Base-by-base conservation (phyloP, 2,329 filamentous ascomycete genomes). In the Geosmithia flava region DNA sequence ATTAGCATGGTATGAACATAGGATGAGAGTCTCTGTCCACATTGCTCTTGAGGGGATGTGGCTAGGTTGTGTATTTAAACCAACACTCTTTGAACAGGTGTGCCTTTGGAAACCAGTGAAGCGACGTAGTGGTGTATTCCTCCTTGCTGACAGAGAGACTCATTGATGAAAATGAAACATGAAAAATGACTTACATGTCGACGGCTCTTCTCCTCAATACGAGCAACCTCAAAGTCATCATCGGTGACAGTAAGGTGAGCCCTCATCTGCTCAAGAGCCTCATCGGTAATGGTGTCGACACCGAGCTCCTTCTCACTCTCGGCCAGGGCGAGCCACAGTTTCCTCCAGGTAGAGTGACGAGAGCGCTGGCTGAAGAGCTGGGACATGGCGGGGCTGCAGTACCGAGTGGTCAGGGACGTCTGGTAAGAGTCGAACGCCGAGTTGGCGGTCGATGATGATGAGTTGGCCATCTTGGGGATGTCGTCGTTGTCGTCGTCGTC, bases 251-350 rank as follows among this genome's bases (percentile, higher is more conserved):
- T 73, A 43, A 90, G 70, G 51, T 90, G 75, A n/a, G 78, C 76
- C 53, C 76, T 74, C 78, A 95, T 85, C 65, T 89, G 77, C 50
- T 81, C 75, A 47, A 96, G 71, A 8, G 89, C 89, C 58, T 91
- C 80, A 19, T 75, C 64, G 15, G 78, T 81, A 60, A 95, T 90
- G 43, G 68, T 62, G 8, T 76, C 69, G 44, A 95, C 76, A 2
- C 88, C 88, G 2, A 95, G 76, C 64, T 90, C 84, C 63, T 81
- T 82, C 71, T 95, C 84, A 10, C 77, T 74, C 71, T 95, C 83
- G 20, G 89, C 89, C 11, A 95, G 83, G 67, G 76, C 81, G 43
- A 91, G 70, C 90, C 90, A 96, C 17, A 95, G 78, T 62, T 86
- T 76, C 53, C 89, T 80, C 88, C 88, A 94, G 48, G 81, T 88